Evolutionary conservation across 768 basidiomycete species (phyloP), one percentile per base, ranked within the genome.

Genomic region (Boletus reticulatus): DNA sequence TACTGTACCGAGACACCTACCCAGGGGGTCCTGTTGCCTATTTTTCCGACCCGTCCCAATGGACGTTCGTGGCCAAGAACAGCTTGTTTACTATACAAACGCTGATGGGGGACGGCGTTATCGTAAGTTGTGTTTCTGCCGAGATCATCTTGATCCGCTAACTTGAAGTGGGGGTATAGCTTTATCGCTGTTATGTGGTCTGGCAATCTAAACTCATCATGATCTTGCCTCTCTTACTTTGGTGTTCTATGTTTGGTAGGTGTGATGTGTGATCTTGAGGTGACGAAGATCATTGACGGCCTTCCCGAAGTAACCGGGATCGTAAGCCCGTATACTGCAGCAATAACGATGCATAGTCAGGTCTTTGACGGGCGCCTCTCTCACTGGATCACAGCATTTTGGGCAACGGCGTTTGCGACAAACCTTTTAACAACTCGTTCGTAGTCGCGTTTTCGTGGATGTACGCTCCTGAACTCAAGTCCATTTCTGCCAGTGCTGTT

Each of bases 21-120:
- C 42, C 16, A 12, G 22, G 24, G 4, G 43, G 43, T 1, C 43
- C 51, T 34, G 8, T 45, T 8, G 43, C 22, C 2, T 45, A 24
- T 19, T 52, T 52, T 19, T 9, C 42, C 8, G 34, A 36, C 34
- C 9, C 24, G 34, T n/a, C 31, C 11, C 56, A 68, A 29, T 55
- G 52, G 37, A 64, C 67, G 0, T 68, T 69, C 41, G 55, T 71
- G 27, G 63, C 60, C 45, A 71, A 67, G 34, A 65, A 61, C 36
- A 39, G 32, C 5, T 10, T 64, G 32, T 64, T 56, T n/a, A 34
- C 49, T 12, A 17, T 48, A 7, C 65, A 68, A 44, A 65, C 67
- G 1, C 22, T 68, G 4, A 20, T 64, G 2, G 67, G 67, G 1
- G 67, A 68, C 32, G 61, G 57, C 3, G 63, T 69, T 1, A 47